Conservation (phyloP, 108 stramenopile genomes). For the Mayamaea pseudoterrestris region DNA sequence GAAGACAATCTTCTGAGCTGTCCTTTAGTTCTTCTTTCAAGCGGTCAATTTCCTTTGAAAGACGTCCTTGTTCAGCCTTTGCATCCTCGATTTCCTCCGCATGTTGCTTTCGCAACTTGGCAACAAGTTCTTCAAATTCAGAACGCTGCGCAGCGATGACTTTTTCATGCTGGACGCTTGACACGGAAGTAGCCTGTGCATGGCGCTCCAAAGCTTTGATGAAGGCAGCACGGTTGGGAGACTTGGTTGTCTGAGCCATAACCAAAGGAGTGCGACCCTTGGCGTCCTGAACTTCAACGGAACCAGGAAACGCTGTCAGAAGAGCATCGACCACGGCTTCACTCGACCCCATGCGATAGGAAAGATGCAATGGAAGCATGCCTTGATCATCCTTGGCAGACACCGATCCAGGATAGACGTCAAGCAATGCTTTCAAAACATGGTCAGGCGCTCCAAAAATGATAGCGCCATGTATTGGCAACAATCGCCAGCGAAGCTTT, state of each 20-base stretch:
- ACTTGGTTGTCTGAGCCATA: conserved; percentile 47
- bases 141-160: conserved; percentile 11
- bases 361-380: conserved; percentile 77
- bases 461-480: conserved; percentile 79
- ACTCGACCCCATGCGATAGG: conserved; percentile 53
- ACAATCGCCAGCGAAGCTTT: conserved; percentile 65
- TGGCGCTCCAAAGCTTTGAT: conserved; percentile 48
- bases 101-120: not conserved
- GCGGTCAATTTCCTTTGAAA: conserved; percentile 15
- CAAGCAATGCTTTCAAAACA: conserved; percentile 47
- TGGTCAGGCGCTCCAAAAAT: conserved; percentile 72
- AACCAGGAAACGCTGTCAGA: conserved; percentile 61
- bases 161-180: too few species aligned
- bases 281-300: conserved; percentile 63
- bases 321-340: conserved; percentile 41
- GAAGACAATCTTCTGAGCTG: conserved; percentile 55
- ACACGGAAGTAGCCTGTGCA: too few species aligned
- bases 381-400: conserved; percentile 75
- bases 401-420: conserved; percentile 49
- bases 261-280: conserved; percentile 77
- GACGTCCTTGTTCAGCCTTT: conserved; percentile 12
- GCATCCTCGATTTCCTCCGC: not conserved
- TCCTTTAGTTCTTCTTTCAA: conserved; percentile 49
- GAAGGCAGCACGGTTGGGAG: conserved; percentile 50
- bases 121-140: conserved; percentile 1